These are phyloP conservation scores for Gossypium longicalyx DNA, from an alignment of 345 rosid species.

Conservation along the genomic window DNA sequence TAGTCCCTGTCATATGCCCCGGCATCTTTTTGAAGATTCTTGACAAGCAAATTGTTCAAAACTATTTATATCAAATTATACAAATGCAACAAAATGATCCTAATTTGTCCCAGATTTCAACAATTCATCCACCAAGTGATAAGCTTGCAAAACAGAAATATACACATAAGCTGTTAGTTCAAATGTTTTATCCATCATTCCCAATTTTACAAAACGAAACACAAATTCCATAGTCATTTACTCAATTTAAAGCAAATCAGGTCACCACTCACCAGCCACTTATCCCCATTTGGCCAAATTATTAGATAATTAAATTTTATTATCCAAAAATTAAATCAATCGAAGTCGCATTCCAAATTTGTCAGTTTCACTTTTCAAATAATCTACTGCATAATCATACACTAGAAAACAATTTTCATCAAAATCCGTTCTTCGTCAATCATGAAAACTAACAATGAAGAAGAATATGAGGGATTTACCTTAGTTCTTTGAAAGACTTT, in stretches of 20 bases:
- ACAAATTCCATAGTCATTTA: background rate
- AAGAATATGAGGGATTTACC: slow-evolving; percentile 30
- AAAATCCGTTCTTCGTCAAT: background rate
- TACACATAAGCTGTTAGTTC: background rate
- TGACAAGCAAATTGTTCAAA: background rate
- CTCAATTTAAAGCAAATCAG: background rate
- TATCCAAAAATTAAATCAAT: background rate
- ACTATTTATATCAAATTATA: background rate
- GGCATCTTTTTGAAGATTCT: background rate
- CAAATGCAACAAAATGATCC: background rate
- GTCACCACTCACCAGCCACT: background rate
- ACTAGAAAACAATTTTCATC: background rate
- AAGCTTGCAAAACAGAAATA: background rate
- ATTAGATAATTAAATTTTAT: background rate
- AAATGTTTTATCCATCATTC: background rate
- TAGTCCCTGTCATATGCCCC: background rate
- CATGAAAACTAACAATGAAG: background rate
- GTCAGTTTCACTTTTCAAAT: background rate
- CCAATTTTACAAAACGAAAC: background rate
- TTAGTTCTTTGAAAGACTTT: slow-evolving; percentile 72
- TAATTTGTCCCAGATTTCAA: background rate
- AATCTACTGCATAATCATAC: background rate
- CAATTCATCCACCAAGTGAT: background rate
- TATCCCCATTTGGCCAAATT: background rate
- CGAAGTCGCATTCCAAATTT: background rate